Base-by-base conservation (phyloP, 768 basidiomycete genomes). In the Lanmaoa pseudosensibilis region DNA sequence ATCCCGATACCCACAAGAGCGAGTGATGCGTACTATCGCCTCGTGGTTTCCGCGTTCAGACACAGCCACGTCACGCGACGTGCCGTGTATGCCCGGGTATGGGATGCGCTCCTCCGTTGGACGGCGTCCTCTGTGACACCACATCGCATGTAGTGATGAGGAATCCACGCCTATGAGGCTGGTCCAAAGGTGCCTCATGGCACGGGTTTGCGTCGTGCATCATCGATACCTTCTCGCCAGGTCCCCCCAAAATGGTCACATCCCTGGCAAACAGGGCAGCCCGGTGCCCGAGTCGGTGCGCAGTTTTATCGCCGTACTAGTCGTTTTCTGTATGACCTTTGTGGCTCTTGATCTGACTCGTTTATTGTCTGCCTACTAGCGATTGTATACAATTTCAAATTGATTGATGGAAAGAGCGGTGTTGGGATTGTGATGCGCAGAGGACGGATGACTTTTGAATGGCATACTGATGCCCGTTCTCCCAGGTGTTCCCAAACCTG, bases 21-120 rank as follows among this genome's bases (percentile, higher is more conserved):
- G 46, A 41, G 5, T 54, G 54, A 53, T 54, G 52, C 63, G 59
- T 41, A 64, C 58, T 56, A 60, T 60, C 55, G 32, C 58, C 63
- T 65, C 55, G 32, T 53, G 55, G 13, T 46, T 46, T 55, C 63
- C 59, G 18, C 36, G 57, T 61, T 56, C n/a, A 37, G 52, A 33
- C 37, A 21, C 56, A 40, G 46, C 45, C 48, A 56, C 40, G 58
- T 64, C 51, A 56, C 5, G 19, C 5, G 47, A 30, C 51, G 32
- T 58, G 32, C 43, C 47, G 34, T 16, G 18, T 7, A 4, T 32
- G 38, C 1, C 21, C 32, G 27, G 23, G 39, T 3, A 2, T 34
- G 32, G 18, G 10, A 38, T 37, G 54, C 56, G 32, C 44, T 55
- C 43, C 33, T n/a, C 50, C 37, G 58, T 37, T 36, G 33, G 9